phyloP scores from a whole-genome alignment of 2,329 filamentous ascomycete genomes.

The Achaetomium macrosporum region DNA sequence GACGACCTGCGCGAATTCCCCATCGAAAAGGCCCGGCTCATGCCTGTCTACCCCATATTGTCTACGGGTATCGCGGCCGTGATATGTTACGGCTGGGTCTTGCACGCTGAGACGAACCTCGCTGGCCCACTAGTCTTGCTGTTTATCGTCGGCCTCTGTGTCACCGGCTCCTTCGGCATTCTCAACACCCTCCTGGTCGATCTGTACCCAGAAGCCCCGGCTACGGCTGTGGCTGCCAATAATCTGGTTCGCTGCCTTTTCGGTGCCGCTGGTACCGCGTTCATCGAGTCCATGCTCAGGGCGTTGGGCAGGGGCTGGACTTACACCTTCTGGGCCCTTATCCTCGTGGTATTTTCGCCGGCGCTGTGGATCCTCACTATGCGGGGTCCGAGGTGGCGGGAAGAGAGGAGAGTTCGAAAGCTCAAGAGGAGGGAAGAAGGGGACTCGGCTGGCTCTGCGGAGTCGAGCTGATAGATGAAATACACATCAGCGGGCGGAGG shows the following conservation, averaged over 20 bases:
- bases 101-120: constrained; percentile 45
- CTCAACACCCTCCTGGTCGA: constrained; percentile 61
- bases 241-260: constrained; percentile 58
- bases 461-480: not conserved
- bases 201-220: constrained; percentile 53
- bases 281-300: constrained; percentile 53
- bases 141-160: constrained; percentile 51
- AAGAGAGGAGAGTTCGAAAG: constrained; percentile 32
- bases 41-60: constrained; percentile 50
- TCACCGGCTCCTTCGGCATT: constrained; percentile 58
- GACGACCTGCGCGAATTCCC: constrained; percentile 48
- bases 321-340: constrained; percentile 52
- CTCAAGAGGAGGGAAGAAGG: constrained; percentile 28
- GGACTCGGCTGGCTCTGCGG: not conserved
- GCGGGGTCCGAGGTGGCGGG: constrained; percentile 47
- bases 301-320: constrained; percentile 56
- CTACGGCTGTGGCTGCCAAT: constrained; percentile 58
- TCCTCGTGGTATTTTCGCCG: constrained; percentile 45
- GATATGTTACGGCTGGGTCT: constrained; percentile 52
- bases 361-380: constrained; percentile 42
- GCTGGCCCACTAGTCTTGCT: constrained; percentile 50
- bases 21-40: constrained; percentile 49
- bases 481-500: no score
- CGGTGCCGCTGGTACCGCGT: constrained; percentile 53
- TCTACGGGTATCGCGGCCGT: constrained; percentile 47